Conservation (phyloP, 106 monocot species). For the Gastrodia elata region DNA sequence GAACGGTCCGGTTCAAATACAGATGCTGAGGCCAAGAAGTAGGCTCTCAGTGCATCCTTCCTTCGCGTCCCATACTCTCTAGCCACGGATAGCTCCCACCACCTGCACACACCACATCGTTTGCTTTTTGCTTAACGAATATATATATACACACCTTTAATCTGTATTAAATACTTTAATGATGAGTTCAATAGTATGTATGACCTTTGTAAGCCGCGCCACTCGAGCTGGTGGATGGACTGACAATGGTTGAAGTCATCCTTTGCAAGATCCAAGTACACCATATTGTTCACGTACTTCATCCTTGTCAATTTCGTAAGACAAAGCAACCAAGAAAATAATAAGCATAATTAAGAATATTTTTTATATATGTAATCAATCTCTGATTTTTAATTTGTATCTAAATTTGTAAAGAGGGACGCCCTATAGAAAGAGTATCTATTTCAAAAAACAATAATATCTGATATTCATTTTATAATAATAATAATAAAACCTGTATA, state of each 20-base stretch:
- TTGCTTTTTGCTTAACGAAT: too few relatives aligned
- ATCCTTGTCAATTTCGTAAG: conserved; percentile 42
- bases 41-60: conserved; percentile 29
- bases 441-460: background rate
- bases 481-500: conserved; percentile 50
- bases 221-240: conserved; percentile 58
- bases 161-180: too few relatives aligned
- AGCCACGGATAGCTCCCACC: conserved; percentile 40
- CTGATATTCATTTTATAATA: background rate
- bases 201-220: conserved; percentile 41
- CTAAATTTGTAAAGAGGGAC: too few relatives aligned
- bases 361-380: too few relatives aligned
- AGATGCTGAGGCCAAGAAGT: conserved; percentile 45
- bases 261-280: conserved; percentile 66
- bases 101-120: too few relatives aligned
- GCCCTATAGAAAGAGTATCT: too few relatives aligned
- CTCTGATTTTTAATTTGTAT: too few relatives aligned
- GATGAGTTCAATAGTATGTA: too few relatives aligned
- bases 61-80: conserved; percentile 13
- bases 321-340: background rate
- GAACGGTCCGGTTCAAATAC: conserved; percentile 48
- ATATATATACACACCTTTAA: too few relatives aligned
- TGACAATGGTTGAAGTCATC: conserved; percentile 77
- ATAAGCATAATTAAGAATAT: background rate
- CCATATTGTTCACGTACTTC: conserved; percentile 62